Conservation (phyloP, 192 early-diverging fungal genomes). For the Rhizophagus prolifer region DNA sequence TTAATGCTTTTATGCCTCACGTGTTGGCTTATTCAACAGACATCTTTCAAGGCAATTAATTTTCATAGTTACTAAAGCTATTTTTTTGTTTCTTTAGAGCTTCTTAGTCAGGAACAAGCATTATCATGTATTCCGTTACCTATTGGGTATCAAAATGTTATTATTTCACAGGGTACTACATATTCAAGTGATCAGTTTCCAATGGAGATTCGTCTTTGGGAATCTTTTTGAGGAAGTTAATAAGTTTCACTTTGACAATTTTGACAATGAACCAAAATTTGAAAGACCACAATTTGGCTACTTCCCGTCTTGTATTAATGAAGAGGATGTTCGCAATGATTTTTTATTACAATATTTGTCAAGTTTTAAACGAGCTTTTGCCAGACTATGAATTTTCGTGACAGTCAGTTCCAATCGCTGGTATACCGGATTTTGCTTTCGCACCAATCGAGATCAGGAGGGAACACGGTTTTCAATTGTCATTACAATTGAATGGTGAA, state of each 20-base stretch:
- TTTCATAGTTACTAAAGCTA: neutral
- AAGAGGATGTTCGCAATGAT: too few relatives aligned
- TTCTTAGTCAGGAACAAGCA: neutral
- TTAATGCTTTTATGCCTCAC: too few relatives aligned
- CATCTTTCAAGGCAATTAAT: neutral
- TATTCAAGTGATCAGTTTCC: too few relatives aligned
- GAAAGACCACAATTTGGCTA: neutral
- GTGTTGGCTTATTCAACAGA: neutral
- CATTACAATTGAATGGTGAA: too few relatives aligned
- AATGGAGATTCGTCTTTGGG: neutral
- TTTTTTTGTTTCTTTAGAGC: neutral
- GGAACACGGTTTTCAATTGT: too few relatives aligned
- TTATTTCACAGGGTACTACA: neutral
- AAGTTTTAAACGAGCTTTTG: too few relatives aligned
- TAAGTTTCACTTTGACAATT: neutral
- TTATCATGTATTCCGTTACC: neutral
- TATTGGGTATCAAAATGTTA: neutral
- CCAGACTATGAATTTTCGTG: too few relatives aligned
- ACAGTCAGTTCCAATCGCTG: too few relatives aligned
- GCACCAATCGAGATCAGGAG: too few relatives aligned
- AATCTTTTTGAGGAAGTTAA: neutral
- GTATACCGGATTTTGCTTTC: too few relatives aligned
- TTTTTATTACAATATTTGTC: too few relatives aligned
- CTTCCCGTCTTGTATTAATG: too few relatives aligned
- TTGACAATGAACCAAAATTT: neutral